Percentiles rank a stretch among this genome's conserved stretches.
phyloP scores from a whole-genome alignment of 2,329 filamentous ascomycete species.

The Rhytidhysteron rufulum region DNA sequence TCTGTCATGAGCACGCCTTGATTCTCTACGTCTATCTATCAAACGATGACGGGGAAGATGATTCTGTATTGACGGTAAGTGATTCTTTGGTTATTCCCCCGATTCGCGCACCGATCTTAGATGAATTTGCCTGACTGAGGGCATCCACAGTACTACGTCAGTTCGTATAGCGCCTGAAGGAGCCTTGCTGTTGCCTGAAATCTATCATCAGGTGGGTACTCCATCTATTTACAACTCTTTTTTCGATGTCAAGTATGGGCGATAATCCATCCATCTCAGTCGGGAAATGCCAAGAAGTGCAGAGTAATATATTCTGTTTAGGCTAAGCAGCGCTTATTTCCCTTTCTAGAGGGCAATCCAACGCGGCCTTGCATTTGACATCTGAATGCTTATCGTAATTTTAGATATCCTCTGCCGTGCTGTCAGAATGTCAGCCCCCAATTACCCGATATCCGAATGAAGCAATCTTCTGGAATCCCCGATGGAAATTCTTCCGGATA shows the following conservation, averaged over 20 bases:
- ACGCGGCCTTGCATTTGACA: too few species aligned
- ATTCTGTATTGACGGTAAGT: constrained; percentile 70
- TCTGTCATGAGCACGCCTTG: constrained; percentile 73
- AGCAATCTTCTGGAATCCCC: constrained; percentile 6
- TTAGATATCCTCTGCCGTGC: neutral
- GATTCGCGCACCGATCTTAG: neutral
- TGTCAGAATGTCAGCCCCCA: neutral
- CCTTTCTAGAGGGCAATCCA: too few species aligned
- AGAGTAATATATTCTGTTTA: neutral
- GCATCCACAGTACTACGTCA: constrained; percentile 52
- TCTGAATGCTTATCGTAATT: too few species aligned
- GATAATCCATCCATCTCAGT: too few species aligned
- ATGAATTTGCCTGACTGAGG: constrained; percentile 15
- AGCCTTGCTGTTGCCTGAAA: neutral
- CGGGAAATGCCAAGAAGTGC: neutral
- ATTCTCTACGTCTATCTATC: constrained; percentile 81
- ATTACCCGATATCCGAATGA: neutral
- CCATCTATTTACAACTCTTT: neutral
- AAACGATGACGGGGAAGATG: constrained; percentile 65
- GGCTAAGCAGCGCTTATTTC: neutral
- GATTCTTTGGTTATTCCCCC: neutral
- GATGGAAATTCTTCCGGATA: neutral
- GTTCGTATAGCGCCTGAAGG: constrained; percentile 48
- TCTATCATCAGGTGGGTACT: neutral
- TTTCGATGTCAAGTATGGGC: too few species aligned